Evolutionary conservation across 441 rosid species (phyloP).

Genomic region (Euphorbia schlechtendalii): DNA sequence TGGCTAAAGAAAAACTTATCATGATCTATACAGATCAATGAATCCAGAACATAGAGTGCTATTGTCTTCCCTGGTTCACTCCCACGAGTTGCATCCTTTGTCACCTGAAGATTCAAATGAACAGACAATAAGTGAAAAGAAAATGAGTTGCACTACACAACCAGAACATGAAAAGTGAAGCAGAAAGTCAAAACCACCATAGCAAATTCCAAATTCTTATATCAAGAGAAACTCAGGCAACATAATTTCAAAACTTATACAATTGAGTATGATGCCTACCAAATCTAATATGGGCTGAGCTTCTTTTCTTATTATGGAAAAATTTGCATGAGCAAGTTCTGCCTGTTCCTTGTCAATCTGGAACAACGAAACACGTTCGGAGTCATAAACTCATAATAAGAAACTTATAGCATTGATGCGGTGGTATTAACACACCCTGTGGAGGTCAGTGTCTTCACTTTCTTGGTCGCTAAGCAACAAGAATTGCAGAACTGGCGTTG

Average conservation of each 20-base stretch:
- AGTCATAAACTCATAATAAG: constrained; percentile 12
- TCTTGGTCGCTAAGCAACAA: constrained; percentile 77
- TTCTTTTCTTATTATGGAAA: constrained; percentile 79
- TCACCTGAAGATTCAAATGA: constrained; percentile 42
- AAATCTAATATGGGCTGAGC: constrained; percentile 85
- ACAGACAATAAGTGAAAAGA: constrained; percentile 1
- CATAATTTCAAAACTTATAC: constrained; percentile 3
- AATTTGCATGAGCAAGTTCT: constrained; percentile 77
- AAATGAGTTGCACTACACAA: not conserved
- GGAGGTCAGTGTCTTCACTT: constrained; percentile 81
- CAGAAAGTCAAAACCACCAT: not conserved
- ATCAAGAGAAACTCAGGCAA: constrained; percentile 5
- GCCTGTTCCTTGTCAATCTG: constrained; percentile 92
- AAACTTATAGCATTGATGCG: constrained; percentile 10
- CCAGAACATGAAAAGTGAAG: not conserved
- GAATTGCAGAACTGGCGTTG: constrained; percentile 67
- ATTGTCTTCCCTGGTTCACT: constrained; percentile 92
- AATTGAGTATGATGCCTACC: constrained; percentile 36
- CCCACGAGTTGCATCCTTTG: constrained; percentile 84
- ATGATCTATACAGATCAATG: constrained; percentile 74
- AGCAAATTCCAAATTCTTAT: not conserved
- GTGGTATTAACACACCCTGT: constrained; percentile 42
- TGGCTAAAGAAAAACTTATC: constrained; percentile 85
- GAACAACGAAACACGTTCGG: constrained; percentile 20
- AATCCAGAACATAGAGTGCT: constrained; percentile 90